Base-by-base conservation (phyloP, 2,329 filamentous ascomycete species). In the Exophiala viscosa region DNA sequence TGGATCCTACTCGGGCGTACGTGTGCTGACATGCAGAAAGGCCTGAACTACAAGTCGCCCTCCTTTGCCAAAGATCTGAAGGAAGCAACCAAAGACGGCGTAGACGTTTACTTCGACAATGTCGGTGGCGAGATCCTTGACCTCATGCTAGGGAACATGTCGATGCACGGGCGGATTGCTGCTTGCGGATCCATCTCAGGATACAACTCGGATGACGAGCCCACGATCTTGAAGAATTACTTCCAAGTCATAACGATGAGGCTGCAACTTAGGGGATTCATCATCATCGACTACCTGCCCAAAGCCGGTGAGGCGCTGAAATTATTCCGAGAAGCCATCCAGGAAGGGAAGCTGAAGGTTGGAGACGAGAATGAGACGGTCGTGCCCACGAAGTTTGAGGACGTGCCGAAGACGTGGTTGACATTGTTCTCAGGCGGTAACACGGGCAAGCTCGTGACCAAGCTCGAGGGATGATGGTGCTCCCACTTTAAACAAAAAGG, bases 101-200 rank as follows among this genome's bases (percentile, higher is more conserved):
- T 84, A 48, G 82, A 86, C 68, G 82, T 88, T n/a, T 88, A 83
- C 69, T 89, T 82, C 66, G 85, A 88, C 69, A 88, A 88, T 32
- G 52, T 70, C 48, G 55, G 48, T 14, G 48, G 57, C 14, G 32
- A 50, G 31, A 54, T 58, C 20, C 48, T 60, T 17, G 52, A 58
- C 48, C 13, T 43, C 7, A 55, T 55, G 52, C 52, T 58, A 13
- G 32, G 15, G 5, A 45, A 42, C 13, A 43, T 58, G 52, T 36
- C 28, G 20, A 46, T 23, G 20, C 23, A 52, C 31, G 55, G 55
- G 15, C 48, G 52, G 1, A 38, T 58, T 20, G 48, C 42, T 17
- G 83, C 86, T 15, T 85, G 84, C 11, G 85, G 85, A 6, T 82
- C 86, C 55, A 85, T 88, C 28, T 33, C 48, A 7, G 18, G 23